Evolutionary conservation across 352 stramenopile genomes (phyloP), one percentile per base, ranked within the genome.

Genomic region (Phytophthora hybrid): DNA sequence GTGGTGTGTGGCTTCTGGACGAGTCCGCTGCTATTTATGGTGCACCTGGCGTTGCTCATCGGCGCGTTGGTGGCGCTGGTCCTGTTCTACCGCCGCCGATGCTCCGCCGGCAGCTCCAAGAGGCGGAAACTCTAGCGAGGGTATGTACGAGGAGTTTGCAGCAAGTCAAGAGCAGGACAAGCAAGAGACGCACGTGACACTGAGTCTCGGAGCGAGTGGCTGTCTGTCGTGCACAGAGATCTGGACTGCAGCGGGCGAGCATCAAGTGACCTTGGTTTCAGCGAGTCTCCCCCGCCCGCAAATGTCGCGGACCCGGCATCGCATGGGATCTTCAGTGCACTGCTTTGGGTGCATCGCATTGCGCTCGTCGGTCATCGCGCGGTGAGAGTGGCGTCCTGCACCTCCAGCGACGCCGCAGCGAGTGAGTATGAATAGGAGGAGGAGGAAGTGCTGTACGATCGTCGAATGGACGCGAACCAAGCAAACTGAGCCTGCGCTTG

Each of bases 1-100:
- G 68, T 94, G 18, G 85, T 89, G 26, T 94, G 87, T 66, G 87
- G 85, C 29, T 94, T 89, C 69, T 94, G 87, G 87, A 93, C 81
- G 5, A 87, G 77, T 70, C 87, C 84, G 23, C 49, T 89, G 44
- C 72, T 92, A 53, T 94, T 92, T 76, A 76, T 77, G 34, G 56
- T 88, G 63, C 77, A 93, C 63, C 39, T 94, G 46, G 56, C 76
- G 18, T 66, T 82, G 63, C 72, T 93, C 34, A 76, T 76, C 41
- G 73, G 53, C 16, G 62, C 81, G 44, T 31, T 89, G 57, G 59
- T 86, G 18, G 37, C 76, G 34, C 34, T 87, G 8, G 74, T 76
- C 18, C 51, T 88, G 16, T 76, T 77, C 52, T 90, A 75, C 69
- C 86, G 78, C 18, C 84, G 83, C 63, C 63, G 53, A 4, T 76